Conservation (phyloP, 768 basidiomycete genomes). For the Tylopilus balloui region DNA sequence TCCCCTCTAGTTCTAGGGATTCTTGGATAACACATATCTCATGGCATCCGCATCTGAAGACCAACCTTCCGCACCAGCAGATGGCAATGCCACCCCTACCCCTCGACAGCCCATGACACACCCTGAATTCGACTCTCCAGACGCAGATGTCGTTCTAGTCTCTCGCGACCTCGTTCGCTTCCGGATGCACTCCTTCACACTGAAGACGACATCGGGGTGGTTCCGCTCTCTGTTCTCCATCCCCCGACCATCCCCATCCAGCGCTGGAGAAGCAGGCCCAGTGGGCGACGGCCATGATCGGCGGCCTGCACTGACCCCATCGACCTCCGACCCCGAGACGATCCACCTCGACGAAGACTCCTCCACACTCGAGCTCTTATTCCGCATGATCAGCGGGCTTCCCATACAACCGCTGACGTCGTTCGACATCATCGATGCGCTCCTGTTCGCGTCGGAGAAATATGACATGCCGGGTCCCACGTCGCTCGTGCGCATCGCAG, state of each 20-base stretch:
- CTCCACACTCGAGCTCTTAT: slow-evolving; percentile 48
- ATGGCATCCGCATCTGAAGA: slow-evolving; percentile 17
- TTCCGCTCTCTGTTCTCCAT: slow-evolving; percentile 52
- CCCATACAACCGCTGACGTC: slow-evolving; percentile 45
- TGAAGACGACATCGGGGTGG: slow-evolving; percentile 62
- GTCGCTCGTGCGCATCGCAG: slow-evolving; percentile 55
- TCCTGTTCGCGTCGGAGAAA: slow-evolving; percentile 63
- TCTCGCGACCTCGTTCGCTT: slow-evolving; percentile 48
- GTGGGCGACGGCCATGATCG: not conserved
- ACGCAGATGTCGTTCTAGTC: slow-evolving; percentile 53
- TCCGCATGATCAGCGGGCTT: slow-evolving; percentile 61
- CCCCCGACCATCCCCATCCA: slow-evolving; percentile 35
- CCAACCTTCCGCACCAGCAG: not conserved
- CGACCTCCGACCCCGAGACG: slow-evolving; percentile 27
- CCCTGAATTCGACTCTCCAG: slow-evolving; percentile 46
- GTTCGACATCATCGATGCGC: slow-evolving; percentile 50
- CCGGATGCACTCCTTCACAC: slow-evolving; percentile 53
- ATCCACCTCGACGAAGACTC: slow-evolving; percentile 58
- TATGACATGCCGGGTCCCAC: slow-evolving; percentile 67
- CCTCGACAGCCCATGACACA: slow-evolving; percentile 35
- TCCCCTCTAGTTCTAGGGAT: not conserved
- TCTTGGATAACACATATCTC: no score
- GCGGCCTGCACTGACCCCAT: slow-evolving; percentile 9
- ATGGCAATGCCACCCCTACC: not conserved
- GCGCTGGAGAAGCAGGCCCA: not conserved